These are phyloP conservation scores for Echinochloa phyllopogon DNA, from an alignment of 176 grass and related monocot species.

Conservation along the genomic window DNA sequence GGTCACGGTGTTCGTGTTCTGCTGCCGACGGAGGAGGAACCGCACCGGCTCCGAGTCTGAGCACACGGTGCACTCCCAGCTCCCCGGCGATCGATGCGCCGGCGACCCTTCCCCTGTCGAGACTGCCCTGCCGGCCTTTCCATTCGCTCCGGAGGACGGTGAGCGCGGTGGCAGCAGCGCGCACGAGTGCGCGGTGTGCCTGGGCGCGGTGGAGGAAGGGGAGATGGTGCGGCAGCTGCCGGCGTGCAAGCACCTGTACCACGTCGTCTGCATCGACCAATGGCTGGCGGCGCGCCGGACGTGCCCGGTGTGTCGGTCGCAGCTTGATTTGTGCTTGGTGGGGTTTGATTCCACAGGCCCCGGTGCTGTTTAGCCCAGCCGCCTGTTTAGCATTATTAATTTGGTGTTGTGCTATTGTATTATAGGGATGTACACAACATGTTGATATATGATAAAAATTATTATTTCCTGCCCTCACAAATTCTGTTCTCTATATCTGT, in stretches of 20 bases:
- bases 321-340: conserved; percentile 16
- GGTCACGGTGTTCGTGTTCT: background rate
- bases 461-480: too few relatives aligned
- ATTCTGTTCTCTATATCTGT: too few relatives aligned
- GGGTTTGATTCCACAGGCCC: background rate
- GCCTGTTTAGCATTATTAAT: too few relatives aligned
- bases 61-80: background rate
- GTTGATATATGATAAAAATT: too few relatives aligned
- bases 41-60: background rate
- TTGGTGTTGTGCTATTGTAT: too few relatives aligned
- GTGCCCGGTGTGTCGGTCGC: conserved; percentile 45
- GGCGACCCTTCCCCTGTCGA: background rate
- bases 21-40: conserved; percentile 11
- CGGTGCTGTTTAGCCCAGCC: background rate
- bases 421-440: too few relatives aligned
- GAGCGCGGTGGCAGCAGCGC: background rate
- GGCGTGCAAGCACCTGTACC: conserved; percentile 43
- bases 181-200: conserved; percentile 46
- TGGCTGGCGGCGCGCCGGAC: conserved; percentile 39
- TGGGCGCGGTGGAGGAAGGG: conserved; percentile 34
- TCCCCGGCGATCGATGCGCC: background rate
- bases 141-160: background rate
- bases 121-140: background rate
- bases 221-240: conserved; percentile 53
- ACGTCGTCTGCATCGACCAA: conserved; percentile 50